These are phyloP conservation scores for Myriosclerotinia duriaeana DNA, from an alignment of 2,329 filamentous ascomycete species.

Conservation along the genomic window DNA sequence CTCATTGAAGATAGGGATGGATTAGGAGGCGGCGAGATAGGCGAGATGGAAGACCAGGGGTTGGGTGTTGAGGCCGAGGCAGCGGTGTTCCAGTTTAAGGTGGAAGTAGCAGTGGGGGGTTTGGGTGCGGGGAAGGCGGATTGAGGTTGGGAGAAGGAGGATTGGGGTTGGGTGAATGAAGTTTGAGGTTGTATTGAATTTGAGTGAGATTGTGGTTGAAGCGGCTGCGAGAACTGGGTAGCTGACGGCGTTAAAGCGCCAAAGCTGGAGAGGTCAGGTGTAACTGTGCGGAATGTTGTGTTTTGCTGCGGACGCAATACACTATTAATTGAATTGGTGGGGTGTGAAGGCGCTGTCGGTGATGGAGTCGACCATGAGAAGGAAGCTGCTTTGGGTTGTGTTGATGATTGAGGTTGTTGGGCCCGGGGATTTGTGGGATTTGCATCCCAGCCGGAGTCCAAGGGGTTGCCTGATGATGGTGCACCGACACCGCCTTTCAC, in stretches of 20 bases:
- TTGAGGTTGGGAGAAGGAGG: constrained; percentile 21
- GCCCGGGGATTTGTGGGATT: constrained; percentile 41
- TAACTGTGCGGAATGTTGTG: constrained; percentile 54
- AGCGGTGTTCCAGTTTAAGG: constrained; percentile 53
- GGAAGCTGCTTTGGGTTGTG: constrained; percentile 45
- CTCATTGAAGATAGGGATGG: constrained; percentile 41
- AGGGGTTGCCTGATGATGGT: constrained; percentile 42
- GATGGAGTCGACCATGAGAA: constrained; percentile 66
- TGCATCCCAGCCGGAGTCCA: constrained; percentile 55
- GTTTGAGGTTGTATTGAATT: constrained; percentile 18
- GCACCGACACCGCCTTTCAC: constrained; percentile 68
- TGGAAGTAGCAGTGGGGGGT: constrained; percentile 30
- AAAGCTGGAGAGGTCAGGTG: constrained; percentile 57
- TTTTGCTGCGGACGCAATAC: constrained; percentile 36
- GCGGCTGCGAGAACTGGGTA: constrained; percentile 63
- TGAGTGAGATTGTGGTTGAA: constrained; percentile 35
- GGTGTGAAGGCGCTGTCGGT: constrained; percentile 41
- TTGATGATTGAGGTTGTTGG: constrained; percentile 41
- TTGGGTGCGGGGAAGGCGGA: constrained; percentile 27
- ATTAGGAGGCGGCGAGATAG: constrained; percentile 8
- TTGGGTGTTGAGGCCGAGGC: constrained; percentile 44
- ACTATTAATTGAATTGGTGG: constrained; percentile 24
- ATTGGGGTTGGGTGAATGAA: constrained; percentile 41
- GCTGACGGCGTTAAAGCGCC: constrained; percentile 56
- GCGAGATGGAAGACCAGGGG: constrained; percentile 46